Evolutionary conservation across 2,329 filamentous ascomycete genomes (phyloP).

Genomic region (Juglanconis sp.): DNA sequence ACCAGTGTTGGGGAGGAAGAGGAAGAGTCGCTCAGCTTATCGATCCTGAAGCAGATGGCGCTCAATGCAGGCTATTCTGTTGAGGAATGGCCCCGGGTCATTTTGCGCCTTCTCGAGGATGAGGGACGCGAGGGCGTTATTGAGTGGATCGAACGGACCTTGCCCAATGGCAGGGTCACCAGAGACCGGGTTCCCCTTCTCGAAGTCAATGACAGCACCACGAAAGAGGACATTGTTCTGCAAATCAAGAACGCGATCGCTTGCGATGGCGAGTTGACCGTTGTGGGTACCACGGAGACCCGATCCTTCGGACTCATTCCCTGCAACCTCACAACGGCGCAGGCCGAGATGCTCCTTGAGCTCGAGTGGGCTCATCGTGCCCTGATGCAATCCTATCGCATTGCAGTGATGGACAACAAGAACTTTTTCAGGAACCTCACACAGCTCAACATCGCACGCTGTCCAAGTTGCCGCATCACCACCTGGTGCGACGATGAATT

Average conservation of each 20-base stretch:
- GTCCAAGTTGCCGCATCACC: conserved; percentile 59
- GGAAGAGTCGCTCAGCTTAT: conserved; percentile 5
- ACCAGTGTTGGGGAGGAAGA: background rate
- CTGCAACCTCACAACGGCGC: conserved; percentile 55
- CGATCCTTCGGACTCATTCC: conserved; percentile 31
- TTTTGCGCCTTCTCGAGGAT: conserved; percentile 33
- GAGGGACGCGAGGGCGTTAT: conserved; percentile 26
- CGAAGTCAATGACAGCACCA: background rate
- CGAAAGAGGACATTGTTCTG: conserved; percentile 2
- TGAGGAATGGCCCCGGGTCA: conserved; percentile 30
- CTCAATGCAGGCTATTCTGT: conserved; percentile 33
- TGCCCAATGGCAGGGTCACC: conserved; percentile 23
- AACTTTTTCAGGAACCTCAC: conserved; percentile 51
- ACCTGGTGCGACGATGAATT: conserved; percentile 56
- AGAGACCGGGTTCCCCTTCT: conserved; percentile 23
- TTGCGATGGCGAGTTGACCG: background rate
- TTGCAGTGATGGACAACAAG: conserved; percentile 61
- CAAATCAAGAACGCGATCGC: conserved; percentile 5
- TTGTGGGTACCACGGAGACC: conserved; percentile 20
- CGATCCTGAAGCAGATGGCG: conserved; percentile 35
- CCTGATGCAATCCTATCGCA: conserved; percentile 65
- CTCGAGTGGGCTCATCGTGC: conserved; percentile 67
- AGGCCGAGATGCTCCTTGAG: conserved; percentile 67
- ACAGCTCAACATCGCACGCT: conserved; percentile 59
- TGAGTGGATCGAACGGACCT: conserved; percentile 6